phyloP scores from a whole-genome alignment of 2,329 filamentous ascomycete genomes.

The Sordariomycetes sp. region DNA sequence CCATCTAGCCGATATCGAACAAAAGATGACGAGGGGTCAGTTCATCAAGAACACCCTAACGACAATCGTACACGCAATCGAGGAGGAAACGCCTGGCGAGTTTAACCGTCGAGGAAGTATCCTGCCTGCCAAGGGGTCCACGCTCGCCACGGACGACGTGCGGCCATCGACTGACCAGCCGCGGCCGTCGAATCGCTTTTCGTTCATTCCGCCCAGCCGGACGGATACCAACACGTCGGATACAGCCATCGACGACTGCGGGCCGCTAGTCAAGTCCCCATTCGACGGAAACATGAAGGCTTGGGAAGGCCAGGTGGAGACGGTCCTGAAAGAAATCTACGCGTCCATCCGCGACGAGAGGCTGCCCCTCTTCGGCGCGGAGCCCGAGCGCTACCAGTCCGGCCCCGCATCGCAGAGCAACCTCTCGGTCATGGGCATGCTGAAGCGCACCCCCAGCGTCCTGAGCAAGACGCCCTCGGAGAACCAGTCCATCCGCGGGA shows the following conservation, averaged over 20 bases:
- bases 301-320: constrained; percentile 84
- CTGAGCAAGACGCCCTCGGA: constrained; percentile 91
- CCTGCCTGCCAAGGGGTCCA: constrained; percentile 27
- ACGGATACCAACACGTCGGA: constrained; percentile 16
- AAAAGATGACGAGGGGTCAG: constrained; percentile 89
- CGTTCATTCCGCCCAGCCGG: constrained; percentile 30
- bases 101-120: constrained; percentile 48
- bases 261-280: constrained; percentile 63
- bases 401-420: constrained; percentile 38
- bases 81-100: constrained; percentile 62
- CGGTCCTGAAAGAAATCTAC: constrained; percentile 87
- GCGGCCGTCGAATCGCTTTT: constrained; percentile 27
- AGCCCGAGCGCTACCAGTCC: constrained; percentile 26
- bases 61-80: constrained; percentile 66
- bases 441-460: constrained; percentile 80
- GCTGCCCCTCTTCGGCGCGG: constrained; percentile 73
- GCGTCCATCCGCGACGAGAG: constrained; percentile 74
- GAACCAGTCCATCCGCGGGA: constrained; percentile 56
- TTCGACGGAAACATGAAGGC: constrained; percentile 63
- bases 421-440: constrained; percentile 61
- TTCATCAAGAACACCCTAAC: constrained; percentile 96
- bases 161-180: constrained; percentile 22
- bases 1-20: constrained; percentile 86
- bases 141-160: constrained; percentile 18
- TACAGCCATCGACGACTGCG: constrained; percentile 36